phyloP scores from a whole-genome alignment of 768 basidiomycete species.

The Amanita subjunquillea region DNA sequence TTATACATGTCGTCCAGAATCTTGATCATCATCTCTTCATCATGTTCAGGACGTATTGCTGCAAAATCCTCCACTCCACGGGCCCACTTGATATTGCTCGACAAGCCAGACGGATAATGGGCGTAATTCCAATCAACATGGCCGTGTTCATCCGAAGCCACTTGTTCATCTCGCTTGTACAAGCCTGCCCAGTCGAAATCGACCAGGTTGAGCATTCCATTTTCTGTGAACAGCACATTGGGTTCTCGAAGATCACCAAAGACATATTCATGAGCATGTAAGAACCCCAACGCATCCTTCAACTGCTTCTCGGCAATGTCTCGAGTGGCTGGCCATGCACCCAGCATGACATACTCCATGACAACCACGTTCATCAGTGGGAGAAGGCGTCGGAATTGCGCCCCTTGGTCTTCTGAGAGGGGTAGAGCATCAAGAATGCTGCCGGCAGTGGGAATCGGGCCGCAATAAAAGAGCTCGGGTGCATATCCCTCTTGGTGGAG shows the following conservation, averaged over 20 bases:
- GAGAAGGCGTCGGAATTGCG: background rate
- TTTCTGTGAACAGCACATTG: background rate
- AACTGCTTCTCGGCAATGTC: background rate
- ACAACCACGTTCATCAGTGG: no score
- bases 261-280: background rate
- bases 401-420: background rate
- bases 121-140: background rate
- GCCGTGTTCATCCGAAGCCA: background rate
- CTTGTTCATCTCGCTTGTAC: background rate
- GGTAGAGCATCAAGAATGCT: background rate
- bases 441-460: background rate
- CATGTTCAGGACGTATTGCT: background rate
- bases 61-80: background rate
- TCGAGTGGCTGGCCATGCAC: background rate
- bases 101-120: background rate
- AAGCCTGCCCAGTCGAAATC: background rate
- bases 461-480: background rate
- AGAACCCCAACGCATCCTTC: background rate
- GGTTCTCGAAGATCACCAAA: background rate
- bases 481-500: conserved; percentile 4
- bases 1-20: background rate
- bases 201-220: background rate
- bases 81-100: background rate
- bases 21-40: background rate
- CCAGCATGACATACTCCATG: no score